A percentile compares a stretch with the other conserved stretches of the same genome.
These are phyloP conservation scores for Scytalidium sp. DNA, from an alignment of 2,329 filamentous ascomycete species.

Conservation along the genomic window DNA sequence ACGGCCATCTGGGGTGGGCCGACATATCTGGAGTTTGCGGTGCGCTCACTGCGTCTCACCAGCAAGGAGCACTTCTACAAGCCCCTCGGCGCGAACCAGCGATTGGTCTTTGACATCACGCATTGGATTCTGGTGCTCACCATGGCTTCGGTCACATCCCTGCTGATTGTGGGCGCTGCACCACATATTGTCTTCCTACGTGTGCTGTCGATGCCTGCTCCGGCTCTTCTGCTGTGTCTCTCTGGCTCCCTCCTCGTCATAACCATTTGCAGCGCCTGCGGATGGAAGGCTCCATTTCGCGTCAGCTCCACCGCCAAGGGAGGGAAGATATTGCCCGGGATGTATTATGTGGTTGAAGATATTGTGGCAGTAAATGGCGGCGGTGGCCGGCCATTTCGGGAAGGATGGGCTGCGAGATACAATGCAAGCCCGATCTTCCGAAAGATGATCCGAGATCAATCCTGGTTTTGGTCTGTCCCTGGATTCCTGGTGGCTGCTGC, in stretches of 20 bases:
- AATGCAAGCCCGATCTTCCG: slow-evolving; percentile 38
- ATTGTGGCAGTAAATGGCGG: slow-evolving; percentile 64
- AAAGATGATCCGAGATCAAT: slow-evolving; percentile 37
- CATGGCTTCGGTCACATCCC: slow-evolving; percentile 46
- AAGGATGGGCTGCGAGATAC: slow-evolving; percentile 39
- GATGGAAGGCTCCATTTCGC: slow-evolving; percentile 50
- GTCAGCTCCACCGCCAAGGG: slow-evolving; percentile 63
- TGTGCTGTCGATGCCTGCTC: slow-evolving; percentile 48
- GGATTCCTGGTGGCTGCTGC: slow-evolving; percentile 33
- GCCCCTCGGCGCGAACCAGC: slow-evolving; percentile 40
- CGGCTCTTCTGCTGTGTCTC: slow-evolving; percentile 46
- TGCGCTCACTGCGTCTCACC: slow-evolving; percentile 46
- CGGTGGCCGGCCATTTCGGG: slow-evolving; percentile 47
- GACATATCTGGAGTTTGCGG: slow-evolving; percentile 51
- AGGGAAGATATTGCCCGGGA: slow-evolving; percentile 53
- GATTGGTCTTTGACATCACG: slow-evolving; percentile 50
- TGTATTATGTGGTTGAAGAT: slow-evolving; percentile 66
- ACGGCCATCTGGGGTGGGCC: slow-evolving; percentile 53
- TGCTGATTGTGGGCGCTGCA: slow-evolving; percentile 48
- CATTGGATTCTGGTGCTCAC: slow-evolving; percentile 38
- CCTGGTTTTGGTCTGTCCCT: slow-evolving; percentile 39
- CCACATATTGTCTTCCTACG: slow-evolving; percentile 47
- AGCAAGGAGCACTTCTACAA: slow-evolving; percentile 47
- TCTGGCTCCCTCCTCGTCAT: slow-evolving; percentile 40
- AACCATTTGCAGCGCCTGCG: slow-evolving; percentile 23